Evolutionary conservation across 176 grass and related monocot species (phyloP), one percentile per base, ranked within the genome.

Genomic region (Musa acuminata): DNA sequence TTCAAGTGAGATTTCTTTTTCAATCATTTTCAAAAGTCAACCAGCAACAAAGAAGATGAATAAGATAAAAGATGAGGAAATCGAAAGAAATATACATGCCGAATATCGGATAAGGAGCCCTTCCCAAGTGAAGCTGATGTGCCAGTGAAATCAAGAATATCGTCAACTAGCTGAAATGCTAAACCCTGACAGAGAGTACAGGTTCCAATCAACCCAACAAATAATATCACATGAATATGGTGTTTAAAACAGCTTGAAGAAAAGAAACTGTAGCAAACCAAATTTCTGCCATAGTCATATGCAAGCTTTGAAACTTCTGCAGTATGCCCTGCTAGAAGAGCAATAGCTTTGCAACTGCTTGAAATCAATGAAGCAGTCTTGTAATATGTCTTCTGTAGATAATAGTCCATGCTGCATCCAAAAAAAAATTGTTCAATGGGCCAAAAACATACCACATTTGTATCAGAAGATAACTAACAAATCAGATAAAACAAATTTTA

Each of bases 301-400:
- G 95, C 90, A 87, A 89, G 88, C 78, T 82, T 64, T 5, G 95
- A 87, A 70, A 99, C 88, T 71, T 99, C 95, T 63, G 91, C 76
- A 64, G 88, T 94, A 84, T 99, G 95, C 51, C 91, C 95, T 24
- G 95, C 88, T 76, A 99, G 90, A 83, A 99, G 64, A 73, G 95
- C 91, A 84, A 94, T 79, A 64, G 91, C 77, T 77, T 94, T 94
- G 83, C 95, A 99, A 79, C 95, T 99, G 73, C 94, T 99, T 76
- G 95, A 99, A 80, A 99, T 91, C 84, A 99, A 81, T 49, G 95
- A 99, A 20, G 91, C 88, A 35, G 95, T 99, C 84, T 99, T 99
- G 91, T 88, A 94, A 82, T 99, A 99, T 74, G 95, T 91, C 84
- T 99, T 99, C 79, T 89, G 80, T 70, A 99, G 55, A 76, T 99